phyloP scores from a whole-genome alignment of 2,329 filamentous ascomycete genomes.

The Ophiostoma perfectum region DNA sequence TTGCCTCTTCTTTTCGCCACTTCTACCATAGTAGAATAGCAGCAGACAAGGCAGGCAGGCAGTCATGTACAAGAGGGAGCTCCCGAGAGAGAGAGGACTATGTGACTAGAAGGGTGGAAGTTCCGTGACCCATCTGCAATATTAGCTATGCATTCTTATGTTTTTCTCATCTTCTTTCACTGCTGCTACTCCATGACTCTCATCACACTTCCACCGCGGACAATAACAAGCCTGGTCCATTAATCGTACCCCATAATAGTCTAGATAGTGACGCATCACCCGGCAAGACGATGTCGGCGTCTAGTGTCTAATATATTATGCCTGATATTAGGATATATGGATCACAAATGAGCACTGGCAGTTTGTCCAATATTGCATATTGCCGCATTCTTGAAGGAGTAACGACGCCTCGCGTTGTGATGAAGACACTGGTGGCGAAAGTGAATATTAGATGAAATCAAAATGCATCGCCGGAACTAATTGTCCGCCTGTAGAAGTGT shows the following conservation, averaged over 20 bases:
- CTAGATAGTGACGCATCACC: neutral
- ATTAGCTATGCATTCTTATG: neutral
- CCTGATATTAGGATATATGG: neutral
- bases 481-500: neutral
- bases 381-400: too few species aligned
- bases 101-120: too few species aligned
- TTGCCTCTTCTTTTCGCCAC: too few species aligned
- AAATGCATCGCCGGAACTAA: neutral
- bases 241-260: neutral
- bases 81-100: too few species aligned
- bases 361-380: neutral
- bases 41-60: too few species aligned
- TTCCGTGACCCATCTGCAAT: neutral
- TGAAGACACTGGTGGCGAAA: neutral
- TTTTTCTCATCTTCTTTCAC: neutral
- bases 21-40: too few species aligned
- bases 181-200: neutral
- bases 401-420: neutral
- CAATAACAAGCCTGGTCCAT: neutral
- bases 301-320: neutral
- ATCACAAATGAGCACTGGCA: neutral
- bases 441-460: neutral
- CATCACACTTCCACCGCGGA: conserved; percentile 10
- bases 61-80: too few species aligned
- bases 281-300: conserved; percentile 1